Base-by-base conservation (phyloP, 1,284 basidiomycete species). In the Phenoliferia sp. region DNA sequence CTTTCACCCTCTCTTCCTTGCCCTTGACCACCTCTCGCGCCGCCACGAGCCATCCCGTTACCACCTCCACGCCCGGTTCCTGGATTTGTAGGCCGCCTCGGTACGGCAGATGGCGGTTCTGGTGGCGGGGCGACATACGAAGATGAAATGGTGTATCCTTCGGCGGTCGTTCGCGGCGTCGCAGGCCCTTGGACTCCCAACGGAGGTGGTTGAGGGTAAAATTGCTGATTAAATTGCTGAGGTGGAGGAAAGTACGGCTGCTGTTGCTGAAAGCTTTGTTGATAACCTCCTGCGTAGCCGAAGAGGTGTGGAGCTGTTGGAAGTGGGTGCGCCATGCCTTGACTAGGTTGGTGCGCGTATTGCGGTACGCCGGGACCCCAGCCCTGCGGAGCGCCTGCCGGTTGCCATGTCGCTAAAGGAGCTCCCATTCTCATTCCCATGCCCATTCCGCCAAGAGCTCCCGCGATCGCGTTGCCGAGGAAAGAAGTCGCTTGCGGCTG, bases 131-230 rank as follows among this genome's bases (percentile, higher is more conserved):
- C 59, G 59, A 77, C 76, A 70, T 84, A 85, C 15, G 84, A 80
- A 6, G 84, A 82, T 10, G 85, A 86, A 35, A 83, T 79, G 1
- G 83, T 81, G 74, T 86, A 87, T 19, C 85, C 85, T 56, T 85
- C 81, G 0, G 81, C 66, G n/a, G 82, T 85, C 0, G 81, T 80
- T 26, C 76, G 71, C 12, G 32, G n/a, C 81, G 72, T n/a, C n/a
- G n/a, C n/a, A n/a, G n/a, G n/a, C n/a, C n/a, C n/a, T n/a, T n/a
- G n/a, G n/a, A n/a, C n/a, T n/a, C n/a, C n/a, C n/a, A n/a, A n/a
- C n/a, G n/a, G 56, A 65, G 69, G 56, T n/a, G 67, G n/a, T 6
- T 6, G 17, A 12, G 48, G 48, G 17, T 52, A 52, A 2, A 28
- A 33, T 17, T 31, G 55, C 12, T 57, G 55, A 19, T 5, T 26